Base-by-base conservation (phyloP, 2,329 filamentous ascomycete species). In the Beauveria asiatica region DNA sequence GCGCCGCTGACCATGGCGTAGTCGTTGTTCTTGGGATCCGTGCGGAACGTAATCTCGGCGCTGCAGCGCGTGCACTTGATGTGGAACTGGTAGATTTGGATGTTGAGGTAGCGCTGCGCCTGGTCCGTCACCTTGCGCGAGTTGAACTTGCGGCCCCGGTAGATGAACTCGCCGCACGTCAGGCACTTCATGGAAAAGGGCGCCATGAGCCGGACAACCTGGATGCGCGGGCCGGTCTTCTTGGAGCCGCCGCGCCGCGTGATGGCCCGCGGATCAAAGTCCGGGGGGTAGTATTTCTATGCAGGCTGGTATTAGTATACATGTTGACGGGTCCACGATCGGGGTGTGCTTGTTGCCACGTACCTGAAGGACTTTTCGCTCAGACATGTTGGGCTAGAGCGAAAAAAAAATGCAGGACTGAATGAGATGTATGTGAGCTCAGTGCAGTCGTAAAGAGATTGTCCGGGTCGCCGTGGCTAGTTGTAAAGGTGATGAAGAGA, bases 141-240 rank as follows among this genome's bases (percentile, higher is more conserved):
- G 75, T 97, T 97, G 81, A 97, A 97, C 70, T 97, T 97, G 62
- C 92, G 85, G 0, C 92, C 92, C 67, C 91, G 90, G 80, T 95
- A 93, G 69, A 96, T 94, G 77, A 88, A 96, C 74, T 95, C 89
- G 62, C 78, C 79, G 62, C 80, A 82, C 1, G 73, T 73, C 2
- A 73, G 74, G 65, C 78, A 80, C 41, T 75, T 75, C 71, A 75
- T 73, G 2, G 68, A 69, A 57, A 75, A 76, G 1, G 72, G 72
- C 48, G 67, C 75, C 91, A 97, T 97, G 39, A 97, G 80, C 49
- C 92, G 87, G 57, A 97, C 92, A 0, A 88, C 91, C 69, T 95
- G 90, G 9, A 91, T 82, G 67, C 90, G 90, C 0, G 90, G 90
- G 0, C 90, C 92, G 7, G 83, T 81, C 60, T 84, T 78, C 71